A percentile compares a stretch with the other conserved stretches of the same genome.
phyloP scores from a whole-genome alignment of 1,139 yeast genomes.

The Kodamaea derodonti region DNA sequence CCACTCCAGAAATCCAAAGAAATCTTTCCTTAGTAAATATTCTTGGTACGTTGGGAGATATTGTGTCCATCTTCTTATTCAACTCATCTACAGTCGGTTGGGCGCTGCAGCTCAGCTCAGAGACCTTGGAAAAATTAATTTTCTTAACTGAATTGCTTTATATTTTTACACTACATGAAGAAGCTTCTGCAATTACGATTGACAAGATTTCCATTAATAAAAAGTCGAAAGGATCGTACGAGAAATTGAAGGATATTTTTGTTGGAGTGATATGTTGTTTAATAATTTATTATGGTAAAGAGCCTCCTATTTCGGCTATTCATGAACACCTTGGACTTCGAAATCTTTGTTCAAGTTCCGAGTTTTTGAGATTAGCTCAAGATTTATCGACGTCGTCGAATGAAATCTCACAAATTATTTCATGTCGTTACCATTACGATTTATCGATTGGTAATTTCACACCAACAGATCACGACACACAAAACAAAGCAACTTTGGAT shows the following conservation, averaged over 20 bases:
- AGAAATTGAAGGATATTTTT: slow-evolving; percentile 50
- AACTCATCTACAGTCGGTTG: slow-evolving; percentile 22
- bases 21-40: slow-evolving; percentile 21
- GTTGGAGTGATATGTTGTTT: slow-evolving; percentile 40
- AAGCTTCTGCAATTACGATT: slow-evolving; percentile 40
- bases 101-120: slow-evolving; percentile 13
- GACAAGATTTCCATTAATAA: slow-evolving; percentile 26
- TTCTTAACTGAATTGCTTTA: slow-evolving; percentile 39
- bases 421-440: slow-evolving; percentile 72
- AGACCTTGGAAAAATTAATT: slow-evolving; percentile 14
- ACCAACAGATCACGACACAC: slow-evolving; percentile 68
- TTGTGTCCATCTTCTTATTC: slow-evolving; percentile 24
- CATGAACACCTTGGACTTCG: slow-evolving; percentile 75
- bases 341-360: slow-evolving; percentile 65
- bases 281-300: slow-evolving; percentile 21
- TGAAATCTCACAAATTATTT: slow-evolving; percentile 69
- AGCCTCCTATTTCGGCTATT: slow-evolving; percentile 16
- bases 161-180: slow-evolving; percentile 46
- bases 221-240: slow-evolving; percentile 29
- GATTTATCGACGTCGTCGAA: slow-evolving; percentile 44
- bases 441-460: slow-evolving; percentile 55
- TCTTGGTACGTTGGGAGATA: slow-evolving; percentile 46
- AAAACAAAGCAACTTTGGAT: slow-evolving; percentile 33
- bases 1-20: slow-evolving; percentile 11
- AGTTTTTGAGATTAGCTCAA: slow-evolving; percentile 59